phyloP scores from a whole-genome alignment of 805 yeast species.

The Yarrowia sp. region DNA sequence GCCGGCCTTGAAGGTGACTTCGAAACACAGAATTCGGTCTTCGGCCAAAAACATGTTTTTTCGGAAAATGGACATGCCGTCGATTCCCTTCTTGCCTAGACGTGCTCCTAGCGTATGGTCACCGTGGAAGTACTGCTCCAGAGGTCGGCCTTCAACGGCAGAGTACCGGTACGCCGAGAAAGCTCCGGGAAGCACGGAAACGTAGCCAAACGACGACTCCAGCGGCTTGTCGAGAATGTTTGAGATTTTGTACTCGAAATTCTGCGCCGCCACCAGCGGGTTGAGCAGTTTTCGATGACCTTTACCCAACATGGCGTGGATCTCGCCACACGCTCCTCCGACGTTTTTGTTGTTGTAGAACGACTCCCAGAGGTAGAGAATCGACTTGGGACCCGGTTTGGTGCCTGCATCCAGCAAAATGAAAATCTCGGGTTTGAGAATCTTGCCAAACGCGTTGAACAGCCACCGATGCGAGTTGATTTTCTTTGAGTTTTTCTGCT shows the following conservation, averaged over 20 bases:
- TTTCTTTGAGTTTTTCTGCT: constrained; percentile 62
- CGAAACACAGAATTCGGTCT: constrained; percentile 65
- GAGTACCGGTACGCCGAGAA: constrained; percentile 62
- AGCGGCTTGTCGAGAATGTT: constrained; percentile 66
- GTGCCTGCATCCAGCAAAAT: constrained; percentile 64
- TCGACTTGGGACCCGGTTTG: constrained; percentile 56
- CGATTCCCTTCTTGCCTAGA: constrained; percentile 53
- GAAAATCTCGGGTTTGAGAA: constrained; percentile 57
- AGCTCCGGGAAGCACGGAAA: constrained; percentile 67
- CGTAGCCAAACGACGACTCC: constrained; percentile 63
- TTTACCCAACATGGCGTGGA: constrained; percentile 56
- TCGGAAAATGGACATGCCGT: constrained; percentile 61
- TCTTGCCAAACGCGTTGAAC: constrained; percentile 60
- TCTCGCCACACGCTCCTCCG: constrained; percentile 74
- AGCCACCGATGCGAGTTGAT: constrained; percentile 70
- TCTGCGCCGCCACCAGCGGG: constrained; percentile 64
- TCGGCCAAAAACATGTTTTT: constrained; percentile 71
- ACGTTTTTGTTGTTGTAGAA: constrained; percentile 57
- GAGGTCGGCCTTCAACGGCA: constrained; percentile 57
- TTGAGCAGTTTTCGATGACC: constrained; percentile 45
- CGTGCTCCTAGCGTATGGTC: constrained; percentile 51
- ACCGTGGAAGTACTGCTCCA: constrained; percentile 66
- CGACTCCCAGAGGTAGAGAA: constrained; percentile 61
- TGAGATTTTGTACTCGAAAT: constrained; percentile 65
- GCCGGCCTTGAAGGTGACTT: constrained; percentile 56